These are phyloP conservation scores for Ramaria sp. DNA, from an alignment of 768 basidiomycete genomes.

Conservation along the genomic window DNA sequence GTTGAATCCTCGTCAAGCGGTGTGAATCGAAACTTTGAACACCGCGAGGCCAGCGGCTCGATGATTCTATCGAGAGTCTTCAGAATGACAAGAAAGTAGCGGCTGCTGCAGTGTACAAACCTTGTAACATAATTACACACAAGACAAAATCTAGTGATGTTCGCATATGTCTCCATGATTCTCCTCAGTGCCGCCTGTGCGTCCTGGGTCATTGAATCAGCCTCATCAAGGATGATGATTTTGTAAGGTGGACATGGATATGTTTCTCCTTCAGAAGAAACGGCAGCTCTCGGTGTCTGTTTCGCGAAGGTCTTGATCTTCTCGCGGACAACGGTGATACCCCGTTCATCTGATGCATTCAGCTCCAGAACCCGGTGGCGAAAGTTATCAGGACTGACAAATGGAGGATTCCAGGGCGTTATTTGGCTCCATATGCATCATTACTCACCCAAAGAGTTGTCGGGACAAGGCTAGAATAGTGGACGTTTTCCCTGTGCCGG, in stretches of 20 bases:
- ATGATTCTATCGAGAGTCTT: constrained; percentile 62
- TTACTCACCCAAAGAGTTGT: constrained; percentile 82
- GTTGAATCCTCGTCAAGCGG: constrained; percentile 78
- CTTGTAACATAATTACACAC: constrained; percentile 99
- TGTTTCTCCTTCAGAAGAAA: constrained; percentile 63
- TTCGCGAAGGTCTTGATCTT: constrained; percentile 98
- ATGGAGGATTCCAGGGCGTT: background rate
- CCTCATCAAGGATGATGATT: constrained; percentile 97
- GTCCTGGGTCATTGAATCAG: constrained; percentile 99
- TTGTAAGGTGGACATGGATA: constrained; percentile 99
- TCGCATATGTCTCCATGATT: constrained; percentile 99
- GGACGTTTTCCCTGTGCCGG: constrained; percentile 97
- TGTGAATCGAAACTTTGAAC: constrained; percentile 97
- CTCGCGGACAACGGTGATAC: constrained; percentile 92
- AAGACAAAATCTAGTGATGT: constrained; percentile 94
- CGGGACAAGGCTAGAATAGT: constrained; percentile 91
- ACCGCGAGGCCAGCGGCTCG: constrained; percentile 95
- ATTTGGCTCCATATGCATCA: background rate
- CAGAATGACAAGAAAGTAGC: background rate
- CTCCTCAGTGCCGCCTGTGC: constrained; percentile 92
- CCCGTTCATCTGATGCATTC: constrained; percentile 98
- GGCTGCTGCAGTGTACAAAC: constrained; percentile 18
- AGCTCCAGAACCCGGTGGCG: constrained; percentile 87
- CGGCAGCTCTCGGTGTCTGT: constrained; percentile 72
- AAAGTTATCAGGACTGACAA: constrained; percentile 81